These are phyloP conservation scores for Linnemannia schmuckeri DNA, from an alignment of 192 early-diverging fungal species.

Conservation along the genomic window DNA sequence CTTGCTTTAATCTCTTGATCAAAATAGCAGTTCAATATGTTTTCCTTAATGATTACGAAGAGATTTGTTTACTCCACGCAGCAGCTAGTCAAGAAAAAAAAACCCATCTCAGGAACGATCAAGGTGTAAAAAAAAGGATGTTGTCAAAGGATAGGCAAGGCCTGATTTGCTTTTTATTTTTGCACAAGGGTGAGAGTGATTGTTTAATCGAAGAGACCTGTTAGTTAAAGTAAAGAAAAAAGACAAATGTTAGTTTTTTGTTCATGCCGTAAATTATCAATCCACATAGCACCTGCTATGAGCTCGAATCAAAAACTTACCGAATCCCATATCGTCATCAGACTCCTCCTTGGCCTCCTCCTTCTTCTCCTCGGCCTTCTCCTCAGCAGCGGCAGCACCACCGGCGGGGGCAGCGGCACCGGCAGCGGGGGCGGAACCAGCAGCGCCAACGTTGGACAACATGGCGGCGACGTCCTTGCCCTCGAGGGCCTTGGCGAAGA, in stretches of 20 bases:
- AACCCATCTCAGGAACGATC: too few species aligned
- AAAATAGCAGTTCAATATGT: not conserved
- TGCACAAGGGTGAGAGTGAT: slow-evolving; percentile 32
- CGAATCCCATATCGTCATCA: slow-evolving; percentile 89
- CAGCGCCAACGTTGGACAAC: slow-evolving; percentile 90
- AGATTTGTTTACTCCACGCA: too few species aligned
- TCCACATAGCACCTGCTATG: too few species aligned
- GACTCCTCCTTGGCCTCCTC: slow-evolving; percentile 84
- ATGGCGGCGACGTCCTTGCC: slow-evolving; percentile 92
- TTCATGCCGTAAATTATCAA: too few species aligned
- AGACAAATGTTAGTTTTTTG: too few species aligned
- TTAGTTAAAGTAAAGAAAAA: not conserved
- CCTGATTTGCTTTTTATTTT: slow-evolving; percentile 36
- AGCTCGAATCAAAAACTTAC: slow-evolving; percentile 60
- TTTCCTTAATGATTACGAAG: too few species aligned
- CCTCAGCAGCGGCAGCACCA: slow-evolving; percentile 57
- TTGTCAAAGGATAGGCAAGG: not conserved
- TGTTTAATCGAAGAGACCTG: slow-evolving; percentile 57
- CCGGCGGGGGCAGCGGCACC: slow-evolving; percentile 53
- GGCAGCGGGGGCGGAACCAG: slow-evolving; percentile 60
- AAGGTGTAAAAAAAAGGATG: too few species aligned
- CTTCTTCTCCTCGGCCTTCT: slow-evolving; percentile 65
- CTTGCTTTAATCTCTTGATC: not conserved
- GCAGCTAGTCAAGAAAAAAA: too few species aligned
- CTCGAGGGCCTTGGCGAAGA: slow-evolving; percentile 99